Conservation (phyloP, 2,329 filamentous ascomycete genomes). For the Colletotrichum orchidophilum region DNA sequence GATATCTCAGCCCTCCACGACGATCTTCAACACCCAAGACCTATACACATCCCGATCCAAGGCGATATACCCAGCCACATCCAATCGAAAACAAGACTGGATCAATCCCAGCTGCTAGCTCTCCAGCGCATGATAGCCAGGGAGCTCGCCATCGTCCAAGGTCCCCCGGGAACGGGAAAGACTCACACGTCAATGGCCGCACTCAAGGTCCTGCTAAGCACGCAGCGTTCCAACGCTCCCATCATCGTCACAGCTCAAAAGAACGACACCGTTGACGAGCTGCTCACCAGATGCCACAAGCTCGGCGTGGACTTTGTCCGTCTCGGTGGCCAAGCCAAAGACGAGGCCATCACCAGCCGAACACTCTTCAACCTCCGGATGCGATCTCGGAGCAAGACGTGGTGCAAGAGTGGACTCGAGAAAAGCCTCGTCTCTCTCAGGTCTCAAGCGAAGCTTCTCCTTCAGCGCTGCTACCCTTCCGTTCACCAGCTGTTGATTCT, state of each 20-base stretch:
- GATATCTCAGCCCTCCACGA: background rate
- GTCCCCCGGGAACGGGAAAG: slow-evolving; percentile 80
- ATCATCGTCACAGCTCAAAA: slow-evolving; percentile 87
- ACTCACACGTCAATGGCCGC: slow-evolving; percentile 83
- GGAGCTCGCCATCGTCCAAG: slow-evolving; percentile 81
- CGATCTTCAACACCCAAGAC: background rate
- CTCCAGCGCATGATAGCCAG: slow-evolving; percentile 76
- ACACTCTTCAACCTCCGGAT: slow-evolving; percentile 70
- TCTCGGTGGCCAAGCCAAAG: slow-evolving; percentile 74
- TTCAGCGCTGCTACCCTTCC: slow-evolving; percentile 10
- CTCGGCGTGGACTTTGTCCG: slow-evolving; percentile 65
- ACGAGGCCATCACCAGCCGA: slow-evolving; percentile 69
- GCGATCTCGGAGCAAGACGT: slow-evolving; percentile 35
- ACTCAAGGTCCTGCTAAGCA: slow-evolving; percentile 71
- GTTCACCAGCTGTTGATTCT: background rate
- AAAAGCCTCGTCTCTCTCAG: slow-evolving; percentile 7
- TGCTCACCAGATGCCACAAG: slow-evolving; percentile 70
- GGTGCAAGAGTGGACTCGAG: slow-evolving; percentile 6
- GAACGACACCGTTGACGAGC: slow-evolving; percentile 89
- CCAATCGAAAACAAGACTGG: slow-evolving; percentile 56
- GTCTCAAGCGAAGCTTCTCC: background rate
- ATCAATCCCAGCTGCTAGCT: slow-evolving; percentile 76
- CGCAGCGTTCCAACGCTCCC: slow-evolving; percentile 67
- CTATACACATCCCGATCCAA: background rate
- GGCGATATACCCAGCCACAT: slow-evolving; percentile 25